Conservation (phyloP, 805 yeast species). For the Metschnikowia koreensis region DNA sequence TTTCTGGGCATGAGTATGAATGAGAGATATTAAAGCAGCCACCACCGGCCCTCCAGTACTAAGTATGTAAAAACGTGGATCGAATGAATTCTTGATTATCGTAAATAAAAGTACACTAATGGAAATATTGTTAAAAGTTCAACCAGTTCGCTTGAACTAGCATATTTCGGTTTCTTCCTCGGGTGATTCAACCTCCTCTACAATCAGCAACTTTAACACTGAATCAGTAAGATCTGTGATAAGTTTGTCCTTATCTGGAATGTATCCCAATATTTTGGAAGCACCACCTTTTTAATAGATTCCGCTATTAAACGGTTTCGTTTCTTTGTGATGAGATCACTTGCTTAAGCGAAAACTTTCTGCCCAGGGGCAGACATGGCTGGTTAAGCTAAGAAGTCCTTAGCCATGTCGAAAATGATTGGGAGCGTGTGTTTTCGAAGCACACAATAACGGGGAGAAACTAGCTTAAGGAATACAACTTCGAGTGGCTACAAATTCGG, state of each 20-base stretch:
- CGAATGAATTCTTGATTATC: neutral
- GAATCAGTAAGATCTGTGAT: neutral
- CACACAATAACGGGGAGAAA: too few relatives aligned
- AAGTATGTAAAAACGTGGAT: neutral
- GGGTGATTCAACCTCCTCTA: neutral
- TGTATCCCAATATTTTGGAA: neutral
- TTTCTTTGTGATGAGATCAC: neutral
- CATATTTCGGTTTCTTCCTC: neutral
- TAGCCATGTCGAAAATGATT: too few relatives aligned
- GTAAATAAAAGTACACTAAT: neutral
- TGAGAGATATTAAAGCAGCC: neutral
- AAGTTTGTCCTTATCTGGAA: neutral
- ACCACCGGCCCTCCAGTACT: neutral
- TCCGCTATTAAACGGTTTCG: neutral
- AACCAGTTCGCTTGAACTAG: neutral
- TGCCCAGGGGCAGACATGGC: too few relatives aligned
- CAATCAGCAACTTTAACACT: neutral
- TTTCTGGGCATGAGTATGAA: neutral
- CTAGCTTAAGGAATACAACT: too few relatives aligned
- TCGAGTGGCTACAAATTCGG: too few relatives aligned
- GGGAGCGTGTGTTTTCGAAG: too few relatives aligned
- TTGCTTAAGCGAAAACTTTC: neutral
- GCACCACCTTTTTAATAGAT: too few relatives aligned
- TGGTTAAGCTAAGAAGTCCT: too few relatives aligned
- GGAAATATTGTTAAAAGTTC: neutral